Conservation (phyloP, 164 flowering plant genomes). For the Malania oleifera region DNA sequence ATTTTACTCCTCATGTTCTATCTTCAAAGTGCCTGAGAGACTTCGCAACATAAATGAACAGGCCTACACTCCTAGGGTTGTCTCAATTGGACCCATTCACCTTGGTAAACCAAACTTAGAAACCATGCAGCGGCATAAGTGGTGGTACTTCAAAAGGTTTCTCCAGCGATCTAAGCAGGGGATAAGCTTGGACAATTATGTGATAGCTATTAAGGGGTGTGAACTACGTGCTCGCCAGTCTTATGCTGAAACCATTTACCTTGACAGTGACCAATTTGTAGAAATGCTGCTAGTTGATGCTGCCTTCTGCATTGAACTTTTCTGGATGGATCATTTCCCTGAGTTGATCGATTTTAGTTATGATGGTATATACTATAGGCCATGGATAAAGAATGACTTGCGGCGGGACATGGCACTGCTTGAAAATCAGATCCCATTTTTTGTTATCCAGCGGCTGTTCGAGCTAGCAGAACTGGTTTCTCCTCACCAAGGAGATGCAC, state of each 20-base stretch:
- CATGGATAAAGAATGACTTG: slow-evolving; percentile 2
- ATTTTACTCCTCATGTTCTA: slow-evolving; percentile 11
- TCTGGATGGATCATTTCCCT: not conserved
- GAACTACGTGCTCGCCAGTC: slow-evolving; percentile 8
- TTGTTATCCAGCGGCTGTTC: slow-evolving; percentile 4
- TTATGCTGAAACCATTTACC: slow-evolving; percentile 10
- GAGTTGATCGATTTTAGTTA: not conserved
- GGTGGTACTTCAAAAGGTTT: slow-evolving; percentile 5
- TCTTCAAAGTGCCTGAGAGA: slow-evolving; percentile 18
- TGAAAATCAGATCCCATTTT: slow-evolving; percentile 27
- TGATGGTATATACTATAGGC: slow-evolving; percentile 8
- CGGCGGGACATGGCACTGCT: slow-evolving; percentile 15
- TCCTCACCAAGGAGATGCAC: too few species aligned
- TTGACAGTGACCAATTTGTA: slow-evolving; percentile 11
- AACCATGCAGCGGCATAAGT: slow-evolving; percentile 19
- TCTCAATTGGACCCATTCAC: slow-evolving; percentile 28
- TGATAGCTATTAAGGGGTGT: not conserved
- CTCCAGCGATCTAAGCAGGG: not conserved
- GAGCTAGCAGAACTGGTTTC: too few species aligned
- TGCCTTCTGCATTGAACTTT: slow-evolving; percentile 10
- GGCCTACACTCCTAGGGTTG: slow-evolving; percentile 20
- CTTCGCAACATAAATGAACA: slow-evolving; percentile 5
- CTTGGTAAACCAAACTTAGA: slow-evolving; percentile 6
- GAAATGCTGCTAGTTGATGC: slow-evolving; percentile 16
- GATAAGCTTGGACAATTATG: not conserved